Evolutionary conservation across 768 basidiomycete species (phyloP).

Genomic region (Mycena latifolia): DNA sequence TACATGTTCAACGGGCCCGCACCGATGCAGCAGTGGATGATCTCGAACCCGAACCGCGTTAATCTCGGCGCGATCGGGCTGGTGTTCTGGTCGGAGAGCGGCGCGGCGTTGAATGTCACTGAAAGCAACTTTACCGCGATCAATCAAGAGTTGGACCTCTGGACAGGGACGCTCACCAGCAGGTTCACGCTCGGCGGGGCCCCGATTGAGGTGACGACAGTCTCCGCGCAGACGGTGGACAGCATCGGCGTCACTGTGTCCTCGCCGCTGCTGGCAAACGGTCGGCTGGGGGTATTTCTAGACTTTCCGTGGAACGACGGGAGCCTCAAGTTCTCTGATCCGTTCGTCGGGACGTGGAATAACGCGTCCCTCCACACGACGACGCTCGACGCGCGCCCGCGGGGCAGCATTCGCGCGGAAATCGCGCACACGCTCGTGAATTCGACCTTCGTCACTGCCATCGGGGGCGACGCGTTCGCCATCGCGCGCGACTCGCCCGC

Average conservation of each 20-base stretch:
- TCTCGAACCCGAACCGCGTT: constrained; percentile 68
- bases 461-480: constrained; percentile 53
- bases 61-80: constrained; percentile 67
- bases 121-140: constrained; percentile 52
- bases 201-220: constrained; percentile 53
- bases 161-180: constrained; percentile 66
- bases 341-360: constrained; percentile 68
- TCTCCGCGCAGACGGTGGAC: constrained; percentile 53
- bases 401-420: constrained; percentile 44
- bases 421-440: constrained; percentile 57
- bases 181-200: constrained; percentile 53
- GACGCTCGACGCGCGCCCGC: constrained; percentile 38
- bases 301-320: constrained; percentile 77
- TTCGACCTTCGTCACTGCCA: constrained; percentile 56
- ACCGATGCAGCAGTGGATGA: constrained; percentile 66
- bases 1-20: constrained; percentile 61
- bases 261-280: constrained; percentile 54
- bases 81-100: constrained; percentile 50
- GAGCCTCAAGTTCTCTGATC: constrained; percentile 63
- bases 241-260: constrained; percentile 54
- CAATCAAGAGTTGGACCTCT: constrained; percentile 64
- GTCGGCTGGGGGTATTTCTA: constrained; percentile 61
- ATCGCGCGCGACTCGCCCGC: constrained; percentile 57
- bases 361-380: constrained; percentile 63
- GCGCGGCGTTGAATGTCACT: constrained; percentile 45